Evolutionary conservation across 306 rosid species (phyloP).

Genomic region (Ochetophila trinervis): DNA sequence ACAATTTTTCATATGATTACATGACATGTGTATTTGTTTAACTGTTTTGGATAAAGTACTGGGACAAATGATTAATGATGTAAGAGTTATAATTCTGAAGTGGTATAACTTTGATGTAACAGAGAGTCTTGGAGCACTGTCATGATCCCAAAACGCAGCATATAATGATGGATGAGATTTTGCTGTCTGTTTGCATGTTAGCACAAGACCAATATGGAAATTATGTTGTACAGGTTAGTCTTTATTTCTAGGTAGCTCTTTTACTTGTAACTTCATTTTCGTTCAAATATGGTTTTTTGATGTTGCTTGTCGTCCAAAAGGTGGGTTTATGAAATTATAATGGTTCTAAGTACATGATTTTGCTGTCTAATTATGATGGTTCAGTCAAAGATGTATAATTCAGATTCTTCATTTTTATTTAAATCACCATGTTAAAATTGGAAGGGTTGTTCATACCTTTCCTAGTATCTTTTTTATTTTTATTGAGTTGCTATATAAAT

Average conservation of each 20-base stretch:
- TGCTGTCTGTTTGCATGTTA: slow-evolving; percentile 77
- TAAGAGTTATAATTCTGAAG: neutral
- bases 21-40: neutral
- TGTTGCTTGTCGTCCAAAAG: neutral
- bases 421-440: no score
- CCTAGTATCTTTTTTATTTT: no score
- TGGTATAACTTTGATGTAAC: slow-evolving; percentile 17
- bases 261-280: neutral
- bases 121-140: slow-evolving; percentile 98
- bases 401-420: neutral
- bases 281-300: neutral
- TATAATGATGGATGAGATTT: slow-evolving; percentile 85
- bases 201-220: slow-evolving; percentile 99
- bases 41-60: neutral
- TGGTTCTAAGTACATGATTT: neutral
- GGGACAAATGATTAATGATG: neutral
- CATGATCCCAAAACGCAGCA: slow-evolving; percentile 58
- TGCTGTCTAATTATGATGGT: neutral
- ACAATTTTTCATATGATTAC: neutral
- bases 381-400: neutral
- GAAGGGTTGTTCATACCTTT: no score
- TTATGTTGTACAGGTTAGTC: slow-evolving; percentile 87
- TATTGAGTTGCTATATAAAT: no score
- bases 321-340: no score
- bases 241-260: slow-evolving; percentile 1